Conservation (phyloP, 2,329 filamentous ascomycete species). For the Sarocladium brachiariae region DNA sequence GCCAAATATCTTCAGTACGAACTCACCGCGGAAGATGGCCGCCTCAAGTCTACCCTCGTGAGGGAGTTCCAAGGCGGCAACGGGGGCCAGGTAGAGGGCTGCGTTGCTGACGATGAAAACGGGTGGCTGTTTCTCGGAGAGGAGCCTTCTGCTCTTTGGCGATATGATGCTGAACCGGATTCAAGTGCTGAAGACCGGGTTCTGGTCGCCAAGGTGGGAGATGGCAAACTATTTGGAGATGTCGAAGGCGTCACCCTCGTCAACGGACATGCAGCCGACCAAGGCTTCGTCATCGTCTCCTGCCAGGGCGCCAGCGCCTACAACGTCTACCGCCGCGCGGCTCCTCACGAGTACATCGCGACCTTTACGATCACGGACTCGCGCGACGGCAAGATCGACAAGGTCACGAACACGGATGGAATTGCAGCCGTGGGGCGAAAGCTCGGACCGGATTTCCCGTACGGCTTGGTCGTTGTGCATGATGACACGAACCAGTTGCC, state of each 20-base stretch:
- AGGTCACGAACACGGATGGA: constrained; percentile 47
- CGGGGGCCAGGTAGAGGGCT: constrained; percentile 48
- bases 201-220: constrained; percentile 35
- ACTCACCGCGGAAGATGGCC: constrained; percentile 33
- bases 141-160: constrained; percentile 44
- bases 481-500: constrained; percentile 46
- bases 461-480: constrained; percentile 42
- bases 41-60: constrained; percentile 38
- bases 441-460: constrained; percentile 34
- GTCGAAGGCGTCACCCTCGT: constrained; percentile 48
- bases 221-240: constrained; percentile 41
- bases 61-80: constrained; percentile 44
- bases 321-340: constrained; percentile 40
- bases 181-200: constrained; percentile 24
- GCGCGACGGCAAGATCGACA: constrained; percentile 34
- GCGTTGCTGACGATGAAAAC: constrained; percentile 44
- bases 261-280: constrained; percentile 32
- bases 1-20: constrained; percentile 49
- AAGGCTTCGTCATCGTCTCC: constrained; percentile 45
- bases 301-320: constrained; percentile 47
- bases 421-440: constrained; percentile 37
- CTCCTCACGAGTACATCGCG: constrained; percentile 41
- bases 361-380: constrained; percentile 41
- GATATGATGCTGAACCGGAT: constrained; percentile 44
- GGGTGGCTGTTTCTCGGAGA: constrained; percentile 45